Evolutionary conservation across 345 rosid genomes (phyloP).

Genomic region (Lenwebbia sp.): DNA sequence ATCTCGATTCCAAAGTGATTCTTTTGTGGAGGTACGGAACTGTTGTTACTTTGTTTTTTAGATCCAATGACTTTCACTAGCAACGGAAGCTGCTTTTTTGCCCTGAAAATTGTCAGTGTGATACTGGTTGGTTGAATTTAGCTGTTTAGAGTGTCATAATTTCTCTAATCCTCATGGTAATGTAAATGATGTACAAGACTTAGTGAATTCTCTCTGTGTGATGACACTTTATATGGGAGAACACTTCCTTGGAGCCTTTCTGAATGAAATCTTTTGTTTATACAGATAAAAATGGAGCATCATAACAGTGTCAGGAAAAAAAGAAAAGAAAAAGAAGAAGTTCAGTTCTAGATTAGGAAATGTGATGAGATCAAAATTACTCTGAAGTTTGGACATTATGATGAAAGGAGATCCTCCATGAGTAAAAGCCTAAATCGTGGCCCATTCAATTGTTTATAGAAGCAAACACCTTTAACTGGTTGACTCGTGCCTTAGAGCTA

Average conservation of each 20-base stretch:
- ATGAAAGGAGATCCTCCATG: not conserved
- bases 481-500: not conserved
- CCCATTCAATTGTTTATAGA: not conserved
- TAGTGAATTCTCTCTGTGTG: not conserved
- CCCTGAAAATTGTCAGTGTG: not conserved
- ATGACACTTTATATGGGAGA: not conserved
- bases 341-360: not conserved
- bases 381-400: not conserved
- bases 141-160: not conserved
- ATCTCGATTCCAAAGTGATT: slow-evolving; percentile 92
- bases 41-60: not conserved
- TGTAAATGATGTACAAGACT: not conserved
- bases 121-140: not conserved
- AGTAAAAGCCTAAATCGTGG: not conserved
- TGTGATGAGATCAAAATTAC: not conserved
- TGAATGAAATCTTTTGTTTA: not conserved
- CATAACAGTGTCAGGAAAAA: not conserved
- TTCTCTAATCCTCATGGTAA: not conserved
- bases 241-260: not conserved
- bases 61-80: not conserved
- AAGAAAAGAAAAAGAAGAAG: not conserved
- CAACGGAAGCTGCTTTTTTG: not conserved
- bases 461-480: not conserved
- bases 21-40: slow-evolving; percentile 80
- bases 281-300: not conserved